Evolutionary conservation across 2,329 filamentous ascomycete species (phyloP).

Genomic region (Geoglossum cookeanum): DNA sequence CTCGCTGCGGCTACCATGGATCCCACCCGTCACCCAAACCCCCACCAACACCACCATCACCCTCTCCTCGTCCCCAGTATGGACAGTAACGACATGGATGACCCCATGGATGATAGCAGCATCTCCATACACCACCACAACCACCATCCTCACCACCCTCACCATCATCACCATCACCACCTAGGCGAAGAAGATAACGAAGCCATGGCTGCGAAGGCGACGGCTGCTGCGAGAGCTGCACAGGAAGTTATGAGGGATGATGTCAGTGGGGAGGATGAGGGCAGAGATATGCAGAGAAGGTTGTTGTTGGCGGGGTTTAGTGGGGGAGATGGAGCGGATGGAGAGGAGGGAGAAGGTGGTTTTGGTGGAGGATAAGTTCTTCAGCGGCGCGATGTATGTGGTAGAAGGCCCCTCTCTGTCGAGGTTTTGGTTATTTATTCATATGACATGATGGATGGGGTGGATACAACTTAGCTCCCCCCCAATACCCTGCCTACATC

Average conservation of each 20-base stretch:
- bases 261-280: neutral
- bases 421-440: too few species aligned
- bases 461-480: too few species aligned
- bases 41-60: neutral
- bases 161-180: neutral
- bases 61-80: neutral
- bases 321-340: neutral
- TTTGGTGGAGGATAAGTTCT: neutral
- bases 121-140: neutral
- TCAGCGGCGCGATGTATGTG: too few species aligned
- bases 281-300: neutral
- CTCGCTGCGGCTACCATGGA: neutral
- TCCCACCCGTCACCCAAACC: neutral
- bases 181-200: neutral
- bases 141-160: neutral
- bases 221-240: neutral
- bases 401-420: too few species aligned
- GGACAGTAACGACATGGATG: conserved; percentile 15
- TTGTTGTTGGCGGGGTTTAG: neutral
- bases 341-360: neutral
- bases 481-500: too few species aligned
- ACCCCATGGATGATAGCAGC: conserved; percentile 12
- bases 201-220: neutral
- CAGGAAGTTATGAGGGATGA: neutral
- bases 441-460: too few species aligned